Conservation (phyloP, 306 rosid genomes). For the Begonia fuchsioides region DNA sequence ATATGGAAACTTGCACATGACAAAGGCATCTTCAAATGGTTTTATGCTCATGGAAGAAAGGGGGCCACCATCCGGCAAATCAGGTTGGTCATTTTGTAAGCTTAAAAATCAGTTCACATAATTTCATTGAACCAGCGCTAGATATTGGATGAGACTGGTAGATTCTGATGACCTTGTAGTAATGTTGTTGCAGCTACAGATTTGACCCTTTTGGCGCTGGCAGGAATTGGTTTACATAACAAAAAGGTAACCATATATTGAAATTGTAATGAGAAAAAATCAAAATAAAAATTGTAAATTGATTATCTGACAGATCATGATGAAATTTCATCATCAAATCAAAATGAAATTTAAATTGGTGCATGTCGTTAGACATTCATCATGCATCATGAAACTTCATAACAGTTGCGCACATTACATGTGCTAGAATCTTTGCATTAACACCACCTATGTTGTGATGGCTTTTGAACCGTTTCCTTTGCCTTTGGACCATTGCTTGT, state of each 20-base stretch:
- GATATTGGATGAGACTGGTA: conserved; percentile 7
- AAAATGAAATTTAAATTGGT: too few species aligned
- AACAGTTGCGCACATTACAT: too few species aligned
- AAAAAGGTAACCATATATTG: conserved; percentile 47
- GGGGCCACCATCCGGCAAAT: conserved; percentile 96
- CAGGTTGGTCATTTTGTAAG: conserved; percentile 33
- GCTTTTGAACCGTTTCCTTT: too few species aligned
- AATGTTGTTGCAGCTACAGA: conserved; percentile 95
- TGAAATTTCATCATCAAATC: too few species aligned
- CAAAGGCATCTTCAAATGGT: conserved; percentile 85
- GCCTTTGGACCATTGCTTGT: too few species aligned
- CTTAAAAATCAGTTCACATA: not conserved
- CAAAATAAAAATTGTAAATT: too few species aligned
- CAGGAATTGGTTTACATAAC: conserved; percentile 79
- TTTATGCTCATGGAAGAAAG: conserved; percentile 71
- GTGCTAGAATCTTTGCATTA: too few species aligned
- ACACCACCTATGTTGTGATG: too few species aligned
- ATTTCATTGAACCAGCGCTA: conserved; percentile 7
- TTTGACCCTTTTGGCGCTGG: conserved; percentile 77
- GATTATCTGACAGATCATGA: too few species aligned
- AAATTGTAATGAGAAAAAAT: not conserved
- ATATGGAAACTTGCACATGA: conserved; percentile 95
- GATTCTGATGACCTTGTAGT: conserved; percentile 43
- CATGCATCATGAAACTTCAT: too few species aligned
- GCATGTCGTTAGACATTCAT: too few species aligned